Evolutionary conservation across 345 rosid genomes (phyloP).

Genomic region (Dipteronia sinensis): DNA sequence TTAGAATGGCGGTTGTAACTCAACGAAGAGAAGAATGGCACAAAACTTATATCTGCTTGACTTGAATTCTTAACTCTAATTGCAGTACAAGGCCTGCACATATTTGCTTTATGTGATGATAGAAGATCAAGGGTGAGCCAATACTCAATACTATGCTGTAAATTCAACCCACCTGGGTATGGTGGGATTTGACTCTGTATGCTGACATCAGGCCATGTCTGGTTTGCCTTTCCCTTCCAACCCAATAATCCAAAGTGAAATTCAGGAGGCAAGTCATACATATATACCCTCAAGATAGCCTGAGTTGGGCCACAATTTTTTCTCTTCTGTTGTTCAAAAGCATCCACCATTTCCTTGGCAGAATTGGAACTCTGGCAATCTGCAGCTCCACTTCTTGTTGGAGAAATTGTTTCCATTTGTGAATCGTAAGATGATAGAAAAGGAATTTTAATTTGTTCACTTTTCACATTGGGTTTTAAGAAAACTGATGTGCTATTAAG

Average conservation of each 20-base stretch:
- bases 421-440: slow-evolving; percentile 31
- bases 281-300: slow-evolving; percentile 60
- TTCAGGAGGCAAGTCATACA: slow-evolving; percentile 82
- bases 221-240: slow-evolving; percentile 59
- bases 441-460: slow-evolving; percentile 35
- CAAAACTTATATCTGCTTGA: slow-evolving; percentile 73
- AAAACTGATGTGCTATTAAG: slow-evolving; percentile 49
- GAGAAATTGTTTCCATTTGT: slow-evolving; percentile 24
- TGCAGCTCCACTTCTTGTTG: slow-evolving; percentile 12
- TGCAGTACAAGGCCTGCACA: slow-evolving; percentile 54
- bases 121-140: slow-evolving; percentile 93
- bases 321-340: slow-evolving; percentile 16
- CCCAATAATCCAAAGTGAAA: slow-evolving; percentile 88
- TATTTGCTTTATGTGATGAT: slow-evolving; percentile 50
- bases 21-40: slow-evolving; percentile 84
- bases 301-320: slow-evolving; percentile 30
- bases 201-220: slow-evolving; percentile 68
- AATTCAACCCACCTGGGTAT: slow-evolving; percentile 82
- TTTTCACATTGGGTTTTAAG: slow-evolving; percentile 35
- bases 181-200: slow-evolving; percentile 44
- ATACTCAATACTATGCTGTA: slow-evolving; percentile 93
- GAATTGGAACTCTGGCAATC: slow-evolving; percentile 20
- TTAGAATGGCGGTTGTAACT: slow-evolving; percentile 80
- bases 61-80: slow-evolving; percentile 62
- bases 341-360: slow-evolving; percentile 12